Evolutionary conservation across 1,139 yeast species (phyloP).

Genomic region (Blastobotrys malaysiensis): DNA sequence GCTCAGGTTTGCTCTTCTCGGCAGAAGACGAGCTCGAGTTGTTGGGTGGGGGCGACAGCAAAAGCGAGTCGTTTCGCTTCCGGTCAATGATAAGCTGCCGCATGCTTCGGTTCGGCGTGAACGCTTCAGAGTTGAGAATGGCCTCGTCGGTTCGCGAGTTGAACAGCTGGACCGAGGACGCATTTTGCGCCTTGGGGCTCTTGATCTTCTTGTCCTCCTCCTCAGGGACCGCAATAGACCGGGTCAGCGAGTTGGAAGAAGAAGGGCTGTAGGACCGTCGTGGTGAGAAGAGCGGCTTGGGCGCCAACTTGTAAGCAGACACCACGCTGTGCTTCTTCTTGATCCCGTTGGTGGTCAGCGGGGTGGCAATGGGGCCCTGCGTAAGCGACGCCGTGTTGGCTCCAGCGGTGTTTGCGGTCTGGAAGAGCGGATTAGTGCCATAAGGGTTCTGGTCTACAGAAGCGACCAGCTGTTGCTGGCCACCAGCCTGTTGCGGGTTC

Average conservation of each 20-base stretch:
- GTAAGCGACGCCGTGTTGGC: conserved; percentile 27
- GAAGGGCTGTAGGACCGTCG: conserved; percentile 10
- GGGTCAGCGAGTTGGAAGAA: conserved; percentile 1
- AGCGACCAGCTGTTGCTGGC: conserved; percentile 34
- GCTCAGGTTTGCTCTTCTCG: background rate
- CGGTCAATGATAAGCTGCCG: conserved; percentile 55
- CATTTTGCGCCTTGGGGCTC: background rate
- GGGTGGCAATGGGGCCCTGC: conserved; percentile 51
- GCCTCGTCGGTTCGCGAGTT: conserved; percentile 55
- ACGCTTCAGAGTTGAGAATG: conserved; percentile 65
- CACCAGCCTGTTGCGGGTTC: conserved; percentile 15
- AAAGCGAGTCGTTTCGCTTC: conserved; percentile 21
- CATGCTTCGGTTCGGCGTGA: conserved; percentile 57
- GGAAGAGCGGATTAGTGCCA: conserved; percentile 62
- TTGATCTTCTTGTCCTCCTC: conserved; percentile 7
- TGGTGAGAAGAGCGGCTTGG: conserved; percentile 39
- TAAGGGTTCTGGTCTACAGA: conserved; percentile 63
- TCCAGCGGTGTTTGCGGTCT: conserved; percentile 34
- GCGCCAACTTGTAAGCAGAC: conserved; percentile 59
- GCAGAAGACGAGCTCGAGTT: background rate
- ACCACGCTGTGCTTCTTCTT: conserved; percentile 53
- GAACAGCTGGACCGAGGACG: conserved; percentile 21
- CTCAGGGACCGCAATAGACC: background rate
- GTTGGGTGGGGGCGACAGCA: conserved; percentile 5
- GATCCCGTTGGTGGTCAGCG: conserved; percentile 39